Evolutionary conservation across 352 stramenopile species (phyloP).

Genomic region (Phytophthora sp.): DNA sequence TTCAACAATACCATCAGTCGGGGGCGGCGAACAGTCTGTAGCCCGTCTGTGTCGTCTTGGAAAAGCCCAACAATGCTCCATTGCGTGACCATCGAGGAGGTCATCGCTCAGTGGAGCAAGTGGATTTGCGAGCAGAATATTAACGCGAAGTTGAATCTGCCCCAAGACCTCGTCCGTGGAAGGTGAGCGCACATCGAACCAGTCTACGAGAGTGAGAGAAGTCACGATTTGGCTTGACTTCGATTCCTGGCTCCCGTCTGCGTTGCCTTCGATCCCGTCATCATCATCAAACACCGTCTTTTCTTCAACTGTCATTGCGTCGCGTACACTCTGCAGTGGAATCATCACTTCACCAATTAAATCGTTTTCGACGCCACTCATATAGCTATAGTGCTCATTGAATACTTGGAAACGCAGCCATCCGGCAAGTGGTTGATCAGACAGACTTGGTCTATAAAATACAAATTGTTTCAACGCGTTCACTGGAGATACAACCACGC

Average conservation of each 20-base stretch:
- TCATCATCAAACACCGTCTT: conserved; percentile 52
- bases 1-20: conserved; percentile 51
- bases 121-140: conserved; percentile 73
- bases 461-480: conserved; percentile 82
- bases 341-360: conserved; percentile 78
- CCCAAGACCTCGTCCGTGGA: conserved; percentile 66
- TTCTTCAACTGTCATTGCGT: conserved; percentile 69
- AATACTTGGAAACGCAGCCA: conserved; percentile 82
- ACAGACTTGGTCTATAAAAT: conserved; percentile 63
- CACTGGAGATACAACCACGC: conserved; percentile 63
- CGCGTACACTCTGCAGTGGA: conserved; percentile 69
- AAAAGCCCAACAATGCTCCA: conserved; percentile 23
- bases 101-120: conserved; percentile 32
- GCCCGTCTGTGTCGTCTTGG: conserved; percentile 43
- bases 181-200: conserved; percentile 75
- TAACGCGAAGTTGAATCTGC: conserved; percentile 77
- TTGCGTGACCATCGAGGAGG: conserved; percentile 11
- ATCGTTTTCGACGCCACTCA: conserved; percentile 77
- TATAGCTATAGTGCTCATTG: conserved; percentile 80
- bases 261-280: conserved; percentile 26
- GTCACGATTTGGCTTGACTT: conserved; percentile 53
- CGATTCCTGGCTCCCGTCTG: conserved; percentile 11
- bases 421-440: conserved; percentile 46
- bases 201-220: conserved; percentile 76
- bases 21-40: conserved; percentile 50